Evolutionary conservation across 148 eudicot genomes (phyloP).

Genomic region (Rhododendron griersonianum): DNA sequence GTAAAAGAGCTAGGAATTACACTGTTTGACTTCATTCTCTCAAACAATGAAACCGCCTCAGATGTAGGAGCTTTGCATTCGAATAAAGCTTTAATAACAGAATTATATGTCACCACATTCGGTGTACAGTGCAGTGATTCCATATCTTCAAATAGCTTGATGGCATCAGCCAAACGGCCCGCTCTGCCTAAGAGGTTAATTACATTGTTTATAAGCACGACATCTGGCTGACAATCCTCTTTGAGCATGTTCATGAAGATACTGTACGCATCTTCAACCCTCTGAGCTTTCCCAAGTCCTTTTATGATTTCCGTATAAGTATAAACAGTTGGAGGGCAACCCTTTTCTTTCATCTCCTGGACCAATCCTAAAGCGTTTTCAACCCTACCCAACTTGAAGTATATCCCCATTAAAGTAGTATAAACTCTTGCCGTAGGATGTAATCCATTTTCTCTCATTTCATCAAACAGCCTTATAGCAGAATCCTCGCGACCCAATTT

Average conservation of each 20-base stretch:
- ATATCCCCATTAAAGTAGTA: constrained; percentile 63
- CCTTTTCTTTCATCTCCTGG: constrained; percentile 67
- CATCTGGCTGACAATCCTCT: constrained; percentile 85
- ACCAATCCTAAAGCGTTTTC: constrained; percentile 64
- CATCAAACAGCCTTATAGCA: constrained; percentile 76
- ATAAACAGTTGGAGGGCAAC: constrained; percentile 79
- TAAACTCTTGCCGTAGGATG: constrained; percentile 79
- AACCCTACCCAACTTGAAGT: constrained; percentile 57
- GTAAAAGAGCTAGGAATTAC: constrained; percentile 74
- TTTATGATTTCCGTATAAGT: constrained; percentile 87
- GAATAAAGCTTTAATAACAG: constrained; percentile 66
- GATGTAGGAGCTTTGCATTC: constrained; percentile 63
- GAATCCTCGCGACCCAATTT: constrained; percentile 74
- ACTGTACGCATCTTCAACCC: constrained; percentile 73
- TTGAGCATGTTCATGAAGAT: constrained; percentile 59
- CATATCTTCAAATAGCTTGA: constrained; percentile 73
- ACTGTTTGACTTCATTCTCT: constrained; percentile 70
- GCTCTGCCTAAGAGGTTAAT: constrained; percentile 73
- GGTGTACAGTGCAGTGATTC: constrained; percentile 60
- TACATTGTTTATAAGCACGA: constrained; percentile 76
- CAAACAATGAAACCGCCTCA: constrained; percentile 51
- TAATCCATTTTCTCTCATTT: constrained; percentile 85
- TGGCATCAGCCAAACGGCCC: constrained; percentile 65
- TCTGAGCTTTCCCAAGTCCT: constrained; percentile 74
- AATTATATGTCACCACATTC: constrained; percentile 90